Evolutionary conservation across 129 eudicot genomes (phyloP).

Genomic region (Pseudognaphalium luteoalbum): DNA sequence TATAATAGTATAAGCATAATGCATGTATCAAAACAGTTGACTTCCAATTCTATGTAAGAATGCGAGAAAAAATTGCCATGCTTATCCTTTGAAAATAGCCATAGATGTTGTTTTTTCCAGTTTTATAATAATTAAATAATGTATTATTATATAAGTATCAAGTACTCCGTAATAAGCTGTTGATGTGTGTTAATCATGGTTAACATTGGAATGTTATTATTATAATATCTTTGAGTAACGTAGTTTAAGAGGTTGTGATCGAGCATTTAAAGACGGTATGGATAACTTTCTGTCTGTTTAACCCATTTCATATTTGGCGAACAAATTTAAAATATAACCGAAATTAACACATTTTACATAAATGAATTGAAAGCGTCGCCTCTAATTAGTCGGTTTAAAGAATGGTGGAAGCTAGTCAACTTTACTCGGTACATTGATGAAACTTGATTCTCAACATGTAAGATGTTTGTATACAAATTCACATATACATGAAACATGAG

Average conservation of each 20-base stretch:
- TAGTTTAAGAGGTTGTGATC: background rate
- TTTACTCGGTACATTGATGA: background rate
- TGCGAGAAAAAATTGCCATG: background rate
- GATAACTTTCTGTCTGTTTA: background rate
- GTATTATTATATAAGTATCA: too few species aligned
- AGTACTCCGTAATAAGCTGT: too few species aligned
- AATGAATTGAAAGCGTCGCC: background rate
- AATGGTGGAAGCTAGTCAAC: background rate
- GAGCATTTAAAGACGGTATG: background rate
- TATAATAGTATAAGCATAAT: too few species aligned
- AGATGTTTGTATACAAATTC: background rate
- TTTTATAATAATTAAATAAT: too few species aligned
- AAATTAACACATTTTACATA: background rate
- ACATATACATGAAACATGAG: background rate
- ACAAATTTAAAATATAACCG: background rate
- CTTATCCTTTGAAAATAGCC: background rate
- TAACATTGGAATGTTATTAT: too few species aligned
- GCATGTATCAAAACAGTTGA: background rate
- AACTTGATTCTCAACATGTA: background rate
- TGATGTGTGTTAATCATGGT: background rate
- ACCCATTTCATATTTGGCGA: background rate
- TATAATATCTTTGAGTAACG: background rate
- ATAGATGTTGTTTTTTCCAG: background rate
- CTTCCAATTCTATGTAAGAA: background rate
- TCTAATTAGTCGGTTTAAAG: background rate